A percentile compares a stretch with the other conserved stretches of the same genome.
These are phyloP conservation scores for Pistacia atlantica DNA, from an alignment of 345 rosid genomes.

Conservation along the genomic window DNA sequence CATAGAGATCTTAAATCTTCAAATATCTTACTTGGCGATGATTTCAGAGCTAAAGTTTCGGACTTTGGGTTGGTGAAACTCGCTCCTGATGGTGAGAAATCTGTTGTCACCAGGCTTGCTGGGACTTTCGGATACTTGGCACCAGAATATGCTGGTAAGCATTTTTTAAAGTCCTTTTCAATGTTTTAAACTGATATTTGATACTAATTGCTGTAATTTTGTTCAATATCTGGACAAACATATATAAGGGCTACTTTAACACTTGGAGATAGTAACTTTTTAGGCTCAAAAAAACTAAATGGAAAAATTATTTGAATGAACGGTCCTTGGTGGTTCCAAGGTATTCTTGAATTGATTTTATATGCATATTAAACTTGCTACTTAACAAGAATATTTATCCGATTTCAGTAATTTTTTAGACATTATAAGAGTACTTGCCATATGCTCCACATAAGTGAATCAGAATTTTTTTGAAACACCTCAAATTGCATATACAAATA, in stretches of 20 bases:
- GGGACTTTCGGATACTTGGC: constrained; percentile 87
- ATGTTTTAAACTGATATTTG: constrained; percentile 10
- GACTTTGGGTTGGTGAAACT: constrained; percentile 86
- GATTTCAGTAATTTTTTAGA: neutral
- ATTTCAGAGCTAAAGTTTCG: constrained; percentile 72
- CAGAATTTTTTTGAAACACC: neutral
- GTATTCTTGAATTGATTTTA: constrained; percentile 1
- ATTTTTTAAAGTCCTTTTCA: constrained; percentile 8
- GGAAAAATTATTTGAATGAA: neutral
- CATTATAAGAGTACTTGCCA: neutral
- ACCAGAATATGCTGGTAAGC: constrained; percentile 87
- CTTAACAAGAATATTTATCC: neutral
- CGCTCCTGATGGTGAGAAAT: constrained; percentile 72
- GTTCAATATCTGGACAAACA: neutral
- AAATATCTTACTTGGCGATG: constrained; percentile 72
- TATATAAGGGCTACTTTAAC: too few species aligned
- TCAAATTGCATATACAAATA: neutral
- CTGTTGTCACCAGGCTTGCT: constrained; percentile 70
- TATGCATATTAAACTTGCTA: neutral
- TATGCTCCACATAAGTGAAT: neutral
- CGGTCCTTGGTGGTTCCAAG: neutral
- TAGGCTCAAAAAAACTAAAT: neutral
- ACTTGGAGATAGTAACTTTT: too few species aligned
- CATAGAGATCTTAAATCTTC: constrained; percentile 83
- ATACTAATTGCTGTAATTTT: neutral